phyloP scores from a whole-genome alignment of 2,329 filamentous ascomycete genomes.

The Chrysoporthe cubensis region DNA sequence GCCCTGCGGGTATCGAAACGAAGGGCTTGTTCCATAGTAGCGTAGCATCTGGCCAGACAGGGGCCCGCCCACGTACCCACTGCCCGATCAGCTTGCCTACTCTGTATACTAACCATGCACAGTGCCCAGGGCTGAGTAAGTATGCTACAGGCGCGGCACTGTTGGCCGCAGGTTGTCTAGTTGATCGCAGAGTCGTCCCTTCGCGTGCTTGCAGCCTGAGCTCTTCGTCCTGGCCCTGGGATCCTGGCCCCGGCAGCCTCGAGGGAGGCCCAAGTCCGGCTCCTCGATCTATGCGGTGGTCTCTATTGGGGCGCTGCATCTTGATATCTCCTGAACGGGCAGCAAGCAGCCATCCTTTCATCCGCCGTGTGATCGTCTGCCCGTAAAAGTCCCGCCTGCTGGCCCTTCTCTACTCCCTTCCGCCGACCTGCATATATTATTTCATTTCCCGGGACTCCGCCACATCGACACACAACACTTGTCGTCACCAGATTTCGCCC shows the following conservation, averaged over 20 bases:
- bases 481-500: neutral
- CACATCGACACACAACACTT: neutral
- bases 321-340: constrained; percentile 7
- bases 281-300: neutral
- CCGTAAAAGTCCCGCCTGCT: neutral
- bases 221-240: neutral
- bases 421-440: constrained; percentile 20
- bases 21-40: neutral
- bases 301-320: no score
- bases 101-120: neutral
- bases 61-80: neutral
- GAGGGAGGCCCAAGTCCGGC: neutral
- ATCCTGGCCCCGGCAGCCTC: neutral
- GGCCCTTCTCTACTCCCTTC: neutral
- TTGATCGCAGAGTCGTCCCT: no score
- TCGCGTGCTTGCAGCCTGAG: no score
- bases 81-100: neutral
- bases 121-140: neutral
- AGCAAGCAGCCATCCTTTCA: neutral
- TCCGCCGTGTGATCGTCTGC: no score
- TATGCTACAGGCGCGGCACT: neutral
- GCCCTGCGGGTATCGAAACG: constrained; percentile 27
- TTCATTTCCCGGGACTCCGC: constrained; percentile 21
- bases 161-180: no score
- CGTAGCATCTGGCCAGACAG: neutral